Base-by-base conservation (phyloP, 2,329 filamentous ascomycete genomes). In the Epichloe sibirici region DNA sequence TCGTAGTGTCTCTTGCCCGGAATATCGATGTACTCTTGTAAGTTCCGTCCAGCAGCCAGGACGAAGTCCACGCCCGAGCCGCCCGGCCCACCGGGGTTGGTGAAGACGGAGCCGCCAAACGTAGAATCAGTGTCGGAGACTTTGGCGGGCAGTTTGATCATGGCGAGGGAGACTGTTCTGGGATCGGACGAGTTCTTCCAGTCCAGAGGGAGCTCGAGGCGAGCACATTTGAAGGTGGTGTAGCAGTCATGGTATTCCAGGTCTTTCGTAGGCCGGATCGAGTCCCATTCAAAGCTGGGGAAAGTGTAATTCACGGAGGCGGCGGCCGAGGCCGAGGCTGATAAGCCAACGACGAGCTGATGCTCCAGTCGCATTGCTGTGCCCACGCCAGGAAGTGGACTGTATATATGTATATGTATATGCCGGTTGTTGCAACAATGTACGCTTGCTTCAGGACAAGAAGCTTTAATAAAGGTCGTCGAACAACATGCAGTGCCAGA, bases 21-120 rank as follows among this genome's bases (percentile, higher is more conserved):
- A 11, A 53, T 59, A 44, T 66, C 65, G 4, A 59, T 45, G 7
- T 59, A 52, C 34, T 51, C 35, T 44, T 66, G 71, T 11, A 73
- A 53, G n/a, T 49, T 21, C 2, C 46, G 52, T n/a, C 64, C 71
- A 3, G 28, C 40, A 1, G 5, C 3, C 7, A 65, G 57, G 5
- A 67, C 35, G 12, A 66, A 56, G 0, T 34, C 38, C 3, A 73
- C 64, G 8, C 73, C 73, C 0, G 69, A 70, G 21, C 62, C 67
- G 31, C 72, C 70, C 0, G 73, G 73, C 0, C 74, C 73, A 43
- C 74, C 73, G 0, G 72, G 72, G 61, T 74, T 74, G 46, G 61
- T 58, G 56, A 75, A 63, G 43, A 75, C 62, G 47, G 72, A 63
- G 17, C 73, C 73, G 40, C 65, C 71, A 50, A 70, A 74, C 38